Evolutionary conservation across 2,329 filamentous ascomycete genomes (phyloP).

Genomic region (Atkinsonella hypoxylon): DNA sequence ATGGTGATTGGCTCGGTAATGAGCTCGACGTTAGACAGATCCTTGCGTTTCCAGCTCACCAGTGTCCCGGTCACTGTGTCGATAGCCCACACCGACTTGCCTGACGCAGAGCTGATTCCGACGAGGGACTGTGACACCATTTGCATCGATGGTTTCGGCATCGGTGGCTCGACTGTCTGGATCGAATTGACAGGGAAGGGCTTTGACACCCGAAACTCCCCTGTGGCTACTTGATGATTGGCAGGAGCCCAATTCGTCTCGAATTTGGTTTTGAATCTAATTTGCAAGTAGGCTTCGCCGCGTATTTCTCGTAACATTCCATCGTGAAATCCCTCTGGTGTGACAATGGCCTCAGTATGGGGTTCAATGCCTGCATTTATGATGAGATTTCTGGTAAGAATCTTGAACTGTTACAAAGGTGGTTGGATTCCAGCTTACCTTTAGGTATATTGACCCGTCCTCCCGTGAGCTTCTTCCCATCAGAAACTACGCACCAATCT

Average conservation of each 20-base stretch:
- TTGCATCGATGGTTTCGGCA: slow-evolving; percentile 14
- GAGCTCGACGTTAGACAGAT: slow-evolving; percentile 21
- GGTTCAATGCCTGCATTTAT: slow-evolving; percentile 26
- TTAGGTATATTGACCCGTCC: slow-evolving; percentile 28
- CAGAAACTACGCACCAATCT: slow-evolving; percentile 29
- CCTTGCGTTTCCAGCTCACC: slow-evolving; percentile 26
- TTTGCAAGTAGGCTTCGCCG: slow-evolving; percentile 33
- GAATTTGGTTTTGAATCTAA: slow-evolving; percentile 33
- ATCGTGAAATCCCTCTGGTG: slow-evolving; percentile 19
- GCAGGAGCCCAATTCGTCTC: slow-evolving; percentile 38
- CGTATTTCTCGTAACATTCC: slow-evolving; percentile 11
- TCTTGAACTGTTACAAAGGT: too few relatives aligned
- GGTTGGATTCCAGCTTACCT: slow-evolving; percentile 16
- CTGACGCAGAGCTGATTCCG: slow-evolving; percentile 22
- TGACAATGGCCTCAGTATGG: slow-evolving; percentile 25
- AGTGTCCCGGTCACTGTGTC: slow-evolving; percentile 30
- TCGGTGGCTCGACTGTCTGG: slow-evolving; percentile 7
- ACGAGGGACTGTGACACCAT: slow-evolving; percentile 13
- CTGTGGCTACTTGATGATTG: slow-evolving; percentile 40
- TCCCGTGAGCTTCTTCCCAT: slow-evolving; percentile 21
- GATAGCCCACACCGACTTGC: slow-evolving; percentile 29
- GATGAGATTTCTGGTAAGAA: too few relatives aligned
- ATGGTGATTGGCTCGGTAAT: slow-evolving; percentile 33
- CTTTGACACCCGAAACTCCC: slow-evolving; percentile 29
- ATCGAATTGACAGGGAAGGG: slow-evolving; percentile 17